A percentile compares a stretch with the other conserved stretches of the same genome.
Conservation (phyloP, 306 rosid species). For the Abrus pulchellus region DNA sequence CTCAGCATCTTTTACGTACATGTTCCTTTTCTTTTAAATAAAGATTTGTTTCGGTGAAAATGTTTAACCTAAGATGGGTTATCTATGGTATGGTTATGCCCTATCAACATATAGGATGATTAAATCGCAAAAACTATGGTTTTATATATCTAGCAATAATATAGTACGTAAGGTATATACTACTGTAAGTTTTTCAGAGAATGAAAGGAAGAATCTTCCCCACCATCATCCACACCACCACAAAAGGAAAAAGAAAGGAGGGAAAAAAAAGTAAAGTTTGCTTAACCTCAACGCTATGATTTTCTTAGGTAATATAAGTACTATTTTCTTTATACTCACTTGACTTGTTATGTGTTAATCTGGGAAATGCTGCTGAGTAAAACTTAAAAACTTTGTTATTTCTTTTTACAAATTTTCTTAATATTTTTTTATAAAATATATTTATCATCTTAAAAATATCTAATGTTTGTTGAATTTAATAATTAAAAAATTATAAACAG, state of each 20-base stretch:
- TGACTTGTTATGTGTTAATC: background rate
- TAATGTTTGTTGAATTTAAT: too few species aligned
- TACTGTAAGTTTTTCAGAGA: conserved; percentile 16
- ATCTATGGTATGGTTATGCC: background rate
- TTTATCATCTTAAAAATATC: too few species aligned
- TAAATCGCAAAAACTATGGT: background rate
- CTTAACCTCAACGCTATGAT: conserved; percentile 51
- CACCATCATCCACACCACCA: background rate
- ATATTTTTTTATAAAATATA: too few species aligned
- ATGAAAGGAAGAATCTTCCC: conserved; percentile 36
- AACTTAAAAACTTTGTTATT: background rate
- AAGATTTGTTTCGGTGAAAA: conserved; percentile 27
- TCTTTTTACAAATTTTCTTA: too few species aligned
- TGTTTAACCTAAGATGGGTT: conserved; percentile 13
- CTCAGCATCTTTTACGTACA: conserved; percentile 33
- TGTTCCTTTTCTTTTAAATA: conserved; percentile 43
- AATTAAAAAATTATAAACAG: too few species aligned
- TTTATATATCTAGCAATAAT: background rate
- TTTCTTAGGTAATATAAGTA: background rate
- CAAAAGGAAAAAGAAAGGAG: background rate
- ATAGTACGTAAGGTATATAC: conserved; percentile 12
- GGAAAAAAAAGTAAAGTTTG: conserved; percentile 23
- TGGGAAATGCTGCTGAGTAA: background rate
- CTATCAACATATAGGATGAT: background rate
- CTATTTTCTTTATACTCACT: background rate